Evolutionary conservation across 768 basidiomycete species (phyloP), one percentile per base, ranked within the genome.

Genomic region (Termitomyces sp.): DNA sequence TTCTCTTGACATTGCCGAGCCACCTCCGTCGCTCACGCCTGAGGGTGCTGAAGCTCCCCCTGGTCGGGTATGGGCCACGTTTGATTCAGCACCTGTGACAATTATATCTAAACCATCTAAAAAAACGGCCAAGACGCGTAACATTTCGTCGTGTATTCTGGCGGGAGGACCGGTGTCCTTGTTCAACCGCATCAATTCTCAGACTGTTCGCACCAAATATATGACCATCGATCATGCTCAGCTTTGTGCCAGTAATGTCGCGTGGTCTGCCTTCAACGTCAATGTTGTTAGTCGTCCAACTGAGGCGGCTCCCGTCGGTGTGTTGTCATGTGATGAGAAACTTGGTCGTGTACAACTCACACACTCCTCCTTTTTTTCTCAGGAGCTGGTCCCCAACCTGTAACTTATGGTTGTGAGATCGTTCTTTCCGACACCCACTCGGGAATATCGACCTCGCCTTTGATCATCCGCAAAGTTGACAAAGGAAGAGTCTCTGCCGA

Each of bases 51-150:
- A 83, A 39, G 68, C 75, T 35, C 70, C 75, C 41, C 70, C 72
- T 60, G 89, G 88, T 60, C 88, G 90, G 57, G 70, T 88, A 57
- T 96, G 93, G 94, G 92, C 91, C 9, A 85, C 89, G 32, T 94
- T 97, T 75, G 86, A 92, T 70, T 96, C 94, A 30, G 86, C 90
- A 34, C 91, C 93, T 46, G 88, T 98, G 64, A 88, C 89, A 45
- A 94, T 97, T 73, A 94, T 98, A 66, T 95, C 94, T 66, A 97
- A 97, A 71, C 94, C 94, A 34, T 94, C 93, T 58, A 95, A 95
- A 81, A 95, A 94, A 79, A 96, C 93, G 10, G 91, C 91, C 56
- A 96, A 95, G 76, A 94, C 94, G 64, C 88, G 94, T 74, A 88
- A 91, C 76, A 89, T 89, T 67, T 88, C 86, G 43, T 92, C 87